A percentile compares a stretch with the other conserved stretches of the same genome.
These are phyloP conservation scores for Pichia nakasei DNA, from an alignment of 805 yeast genomes.

Conservation along the genomic window DNA sequence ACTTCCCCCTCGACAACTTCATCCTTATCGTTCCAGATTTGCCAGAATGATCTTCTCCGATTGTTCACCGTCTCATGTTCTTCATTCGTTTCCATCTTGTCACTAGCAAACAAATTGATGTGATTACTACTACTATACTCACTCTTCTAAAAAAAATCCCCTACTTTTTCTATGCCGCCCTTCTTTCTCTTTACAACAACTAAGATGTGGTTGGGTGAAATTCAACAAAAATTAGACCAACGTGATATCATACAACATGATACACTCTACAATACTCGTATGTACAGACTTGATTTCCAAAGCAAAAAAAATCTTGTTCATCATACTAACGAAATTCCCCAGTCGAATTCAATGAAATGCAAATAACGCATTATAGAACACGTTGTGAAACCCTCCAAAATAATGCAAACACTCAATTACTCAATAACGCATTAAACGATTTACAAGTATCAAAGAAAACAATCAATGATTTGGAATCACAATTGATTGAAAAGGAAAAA, in stretches of 20 bases:
- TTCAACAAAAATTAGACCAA: not conserved
- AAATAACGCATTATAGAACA: not conserved
- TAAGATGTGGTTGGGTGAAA: not conserved
- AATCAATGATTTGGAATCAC: no score
- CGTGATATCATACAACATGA: not conserved
- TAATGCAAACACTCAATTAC: not conserved
- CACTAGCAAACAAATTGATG: no score
- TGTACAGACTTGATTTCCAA: no score
- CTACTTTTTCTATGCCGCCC: no score
- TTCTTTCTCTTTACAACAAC: no score
- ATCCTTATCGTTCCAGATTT: not conserved
- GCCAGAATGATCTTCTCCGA: not conserved
- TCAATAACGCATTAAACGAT: not conserved
- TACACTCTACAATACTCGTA: not conserved
- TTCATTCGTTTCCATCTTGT: not conserved
- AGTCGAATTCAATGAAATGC: not conserved
- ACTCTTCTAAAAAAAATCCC: no score
- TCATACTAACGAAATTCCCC: no score
- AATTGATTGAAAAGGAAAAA: conserved; percentile 8
- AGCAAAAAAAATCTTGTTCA: no score
- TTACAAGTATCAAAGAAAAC: not conserved
- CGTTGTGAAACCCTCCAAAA: not conserved
- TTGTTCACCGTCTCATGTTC: not conserved
- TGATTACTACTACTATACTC: no score
- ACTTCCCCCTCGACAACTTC: not conserved